A percentile compares a stretch with the other conserved stretches of the same genome.
These are phyloP conservation scores for Rhytidiadelphus loreus DNA, from an alignment of 225 moss, liverwort and hornwort species.

Conservation along the genomic window DNA sequence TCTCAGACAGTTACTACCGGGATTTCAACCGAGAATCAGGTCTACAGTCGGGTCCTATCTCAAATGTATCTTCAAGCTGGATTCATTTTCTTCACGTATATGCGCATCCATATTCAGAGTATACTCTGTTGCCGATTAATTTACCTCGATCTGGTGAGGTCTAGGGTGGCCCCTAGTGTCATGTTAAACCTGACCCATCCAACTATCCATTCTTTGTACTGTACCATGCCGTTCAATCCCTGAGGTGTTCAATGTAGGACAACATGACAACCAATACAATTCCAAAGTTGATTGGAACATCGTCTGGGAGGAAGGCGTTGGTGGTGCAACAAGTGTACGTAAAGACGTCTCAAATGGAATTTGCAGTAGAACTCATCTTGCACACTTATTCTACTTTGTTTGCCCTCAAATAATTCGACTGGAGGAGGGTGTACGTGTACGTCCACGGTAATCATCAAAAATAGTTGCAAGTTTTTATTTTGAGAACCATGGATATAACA, in stretches of 20 bases:
- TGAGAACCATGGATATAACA: background rate
- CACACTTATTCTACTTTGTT: background rate
- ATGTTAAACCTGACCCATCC: too few species aligned
- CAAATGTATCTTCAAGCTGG: background rate
- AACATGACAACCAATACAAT: background rate
- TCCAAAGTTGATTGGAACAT: background rate
- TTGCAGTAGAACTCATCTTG: background rate
- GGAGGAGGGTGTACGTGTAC: background rate
- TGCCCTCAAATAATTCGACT: background rate
- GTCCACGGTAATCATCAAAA: background rate
- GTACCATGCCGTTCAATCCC: background rate
- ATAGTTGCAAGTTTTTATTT: background rate
- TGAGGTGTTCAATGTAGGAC: background rate
- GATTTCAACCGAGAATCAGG: background rate
- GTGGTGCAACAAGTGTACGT: background rate
- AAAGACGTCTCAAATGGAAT: background rate
- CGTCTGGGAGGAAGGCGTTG: background rate
- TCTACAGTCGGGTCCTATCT: background rate
- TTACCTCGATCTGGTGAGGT: background rate
- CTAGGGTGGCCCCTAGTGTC: background rate
- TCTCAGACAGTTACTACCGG: fast-evolving
- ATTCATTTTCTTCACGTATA: background rate
- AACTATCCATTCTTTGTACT: background rate
- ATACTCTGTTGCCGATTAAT: background rate
- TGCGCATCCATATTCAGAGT: background rate